Evolutionary conservation across 2,329 filamentous ascomycete species (phyloP).

Genomic region (Fusarium tjaetaba): DNA sequence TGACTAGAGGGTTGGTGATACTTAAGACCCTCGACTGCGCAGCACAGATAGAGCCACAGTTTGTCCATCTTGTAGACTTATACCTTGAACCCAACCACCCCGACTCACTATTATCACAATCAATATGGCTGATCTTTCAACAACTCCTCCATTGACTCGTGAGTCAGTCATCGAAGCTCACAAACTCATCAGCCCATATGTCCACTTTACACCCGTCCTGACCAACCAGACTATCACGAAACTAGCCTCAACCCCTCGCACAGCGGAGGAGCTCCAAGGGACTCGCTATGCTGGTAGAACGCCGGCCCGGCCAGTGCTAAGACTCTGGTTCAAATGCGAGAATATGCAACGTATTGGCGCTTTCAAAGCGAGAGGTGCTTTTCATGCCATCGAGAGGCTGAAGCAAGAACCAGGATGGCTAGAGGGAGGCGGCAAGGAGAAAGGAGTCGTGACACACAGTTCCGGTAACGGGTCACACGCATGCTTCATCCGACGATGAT

Average conservation of each 20-base stretch:
- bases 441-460: slow-evolving; percentile 89
- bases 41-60: background rate
- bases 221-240: slow-evolving; percentile 79
- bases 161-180: slow-evolving; percentile 77
- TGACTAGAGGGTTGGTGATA: background rate
- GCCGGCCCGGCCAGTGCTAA: slow-evolving; percentile 72
- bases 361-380: slow-evolving; percentile 92
- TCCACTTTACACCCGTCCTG: slow-evolving; percentile 86
- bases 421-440: slow-evolving; percentile 65
- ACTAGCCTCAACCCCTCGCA: slow-evolving; percentile 78
- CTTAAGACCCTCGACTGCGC: background rate
- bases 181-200: slow-evolving; percentile 74
- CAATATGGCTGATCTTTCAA: slow-evolving; percentile 63
- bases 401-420: slow-evolving; percentile 70
- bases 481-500: background rate
- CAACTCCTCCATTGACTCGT: slow-evolving; percentile 74
- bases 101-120: background rate
- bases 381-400: slow-evolving; percentile 81
- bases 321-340: slow-evolving; percentile 95
- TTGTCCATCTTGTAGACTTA: background rate
- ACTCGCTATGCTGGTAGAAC: slow-evolving; percentile 65
- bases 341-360: slow-evolving; percentile 91
- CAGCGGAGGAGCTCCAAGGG: slow-evolving; percentile 60
- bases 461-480: slow-evolving; percentile 67
- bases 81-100: background rate